Conservation (phyloP, 2,329 filamentous ascomycete species). For the Epicoccum sorghinum region DNA sequence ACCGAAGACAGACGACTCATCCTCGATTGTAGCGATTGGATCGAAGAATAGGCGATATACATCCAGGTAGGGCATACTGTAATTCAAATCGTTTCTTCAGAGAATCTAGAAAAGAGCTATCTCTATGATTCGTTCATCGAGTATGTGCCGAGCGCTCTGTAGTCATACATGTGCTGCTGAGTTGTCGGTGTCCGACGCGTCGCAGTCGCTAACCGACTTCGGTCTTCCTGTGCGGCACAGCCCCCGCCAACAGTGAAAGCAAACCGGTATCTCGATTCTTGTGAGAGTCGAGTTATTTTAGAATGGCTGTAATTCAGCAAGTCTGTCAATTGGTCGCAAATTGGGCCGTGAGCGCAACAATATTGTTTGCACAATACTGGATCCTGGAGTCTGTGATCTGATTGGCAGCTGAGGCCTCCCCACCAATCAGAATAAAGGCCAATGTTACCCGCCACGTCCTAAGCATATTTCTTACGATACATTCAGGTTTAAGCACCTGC, state of each 20-base stretch:
- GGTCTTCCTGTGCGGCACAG: neutral
- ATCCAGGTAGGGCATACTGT: conserved; percentile 5
- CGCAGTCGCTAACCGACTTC: neutral
- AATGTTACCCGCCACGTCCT: no score
- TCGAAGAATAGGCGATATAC: neutral
- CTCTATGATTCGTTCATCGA: neutral
- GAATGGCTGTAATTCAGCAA: no score
- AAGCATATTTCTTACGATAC: no score
- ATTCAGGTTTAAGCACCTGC: no score
- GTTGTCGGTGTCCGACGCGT: conserved; percentile 3
- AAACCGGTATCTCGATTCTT: no score
- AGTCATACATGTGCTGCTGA: neutral
- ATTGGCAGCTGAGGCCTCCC: no score
- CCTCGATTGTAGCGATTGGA: neutral
- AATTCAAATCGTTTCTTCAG: neutral
- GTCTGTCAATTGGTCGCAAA: no score
- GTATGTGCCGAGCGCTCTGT: neutral
- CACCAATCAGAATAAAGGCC: no score
- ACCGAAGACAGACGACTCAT: neutral
- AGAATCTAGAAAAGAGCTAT: neutral
- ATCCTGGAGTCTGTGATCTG: no score
- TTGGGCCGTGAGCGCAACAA: no score
- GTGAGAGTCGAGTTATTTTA: no score
- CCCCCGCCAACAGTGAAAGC: neutral
- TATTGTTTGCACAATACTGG: no score